phyloP scores from a whole-genome alignment of 768 basidiomycete species.

The Cystofilobasidium macerans region DNA sequence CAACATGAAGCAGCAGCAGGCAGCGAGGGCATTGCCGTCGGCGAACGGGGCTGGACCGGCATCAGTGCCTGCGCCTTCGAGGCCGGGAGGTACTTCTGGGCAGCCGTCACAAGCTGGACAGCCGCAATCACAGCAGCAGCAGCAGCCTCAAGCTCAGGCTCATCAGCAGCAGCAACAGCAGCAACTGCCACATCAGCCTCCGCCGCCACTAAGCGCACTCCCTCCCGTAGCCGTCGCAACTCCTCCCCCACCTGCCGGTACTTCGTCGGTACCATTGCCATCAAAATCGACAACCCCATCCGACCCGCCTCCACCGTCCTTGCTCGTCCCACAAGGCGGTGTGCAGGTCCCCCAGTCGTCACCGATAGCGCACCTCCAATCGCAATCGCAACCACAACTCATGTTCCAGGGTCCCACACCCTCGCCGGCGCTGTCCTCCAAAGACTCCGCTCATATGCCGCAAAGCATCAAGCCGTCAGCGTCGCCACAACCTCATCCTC shows the following conservation, averaged over 20 bases:
- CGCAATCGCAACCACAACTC: background rate
- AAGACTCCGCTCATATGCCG: no score
- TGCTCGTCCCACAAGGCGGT: background rate
- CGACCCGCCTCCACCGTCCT: background rate
- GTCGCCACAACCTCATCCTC: no score
- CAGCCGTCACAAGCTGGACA: no score
- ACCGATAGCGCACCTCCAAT: background rate
- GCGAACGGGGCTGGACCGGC: no score
- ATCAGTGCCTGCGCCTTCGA: no score
- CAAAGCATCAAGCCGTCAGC: background rate
- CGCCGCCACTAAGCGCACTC: background rate
- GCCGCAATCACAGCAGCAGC: background rate
- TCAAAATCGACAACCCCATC: background rate
- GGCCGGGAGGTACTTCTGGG: no score
- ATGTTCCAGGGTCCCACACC: background rate
- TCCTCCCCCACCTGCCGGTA: background rate
- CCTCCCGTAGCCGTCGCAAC: background rate
- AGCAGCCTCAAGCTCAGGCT: background rate
- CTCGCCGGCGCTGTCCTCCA: background rate
- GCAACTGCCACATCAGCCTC: background rate
- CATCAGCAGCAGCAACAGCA: background rate
- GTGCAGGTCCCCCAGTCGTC: background rate
- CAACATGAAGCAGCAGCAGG: background rate
- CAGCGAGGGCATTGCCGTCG: background rate
- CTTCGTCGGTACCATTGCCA: background rate